These are phyloP conservation scores for Sporothrix euskadiensis DNA, from an alignment of 2,329 filamentous ascomycete species.

Conservation along the genomic window DNA sequence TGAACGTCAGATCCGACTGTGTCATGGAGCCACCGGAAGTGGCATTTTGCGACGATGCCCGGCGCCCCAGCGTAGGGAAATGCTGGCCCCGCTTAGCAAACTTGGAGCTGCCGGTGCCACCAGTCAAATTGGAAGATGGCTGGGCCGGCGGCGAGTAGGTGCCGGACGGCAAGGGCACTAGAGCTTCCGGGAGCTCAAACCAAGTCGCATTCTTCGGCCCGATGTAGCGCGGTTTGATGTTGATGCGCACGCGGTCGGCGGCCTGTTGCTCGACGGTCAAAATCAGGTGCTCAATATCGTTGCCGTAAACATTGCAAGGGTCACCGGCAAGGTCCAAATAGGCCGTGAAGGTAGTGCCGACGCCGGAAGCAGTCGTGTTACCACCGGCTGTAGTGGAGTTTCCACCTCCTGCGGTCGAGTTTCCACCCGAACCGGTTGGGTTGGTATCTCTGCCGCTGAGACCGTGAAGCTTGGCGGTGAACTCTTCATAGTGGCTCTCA, in stretches of 20 bases:
- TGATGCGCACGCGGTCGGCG: constrained; percentile 64
- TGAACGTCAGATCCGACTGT: constrained; percentile 50
- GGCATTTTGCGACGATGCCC: not conserved
- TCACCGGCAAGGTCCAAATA: constrained; percentile 67
- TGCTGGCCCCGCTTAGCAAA: not conserved
- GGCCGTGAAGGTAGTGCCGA: constrained; percentile 55
- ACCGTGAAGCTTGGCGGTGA: constrained; percentile 38
- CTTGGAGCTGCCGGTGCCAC: not conserved
- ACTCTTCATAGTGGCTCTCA: not conserved
- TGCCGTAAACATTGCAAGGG: constrained; percentile 76
- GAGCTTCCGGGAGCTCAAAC: constrained; percentile 64
- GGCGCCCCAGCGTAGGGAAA: not conserved
- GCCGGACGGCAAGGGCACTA: constrained; percentile 58
- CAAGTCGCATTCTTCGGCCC: constrained; percentile 62
- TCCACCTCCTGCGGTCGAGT: not conserved
- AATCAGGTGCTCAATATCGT: constrained; percentile 66
- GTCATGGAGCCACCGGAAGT: constrained; percentile 36
- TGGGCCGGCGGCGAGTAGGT: not conserved
- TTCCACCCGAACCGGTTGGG: not conserved
- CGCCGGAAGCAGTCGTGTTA: not conserved
- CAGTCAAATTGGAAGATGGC: not conserved
- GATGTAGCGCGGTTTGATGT: constrained; percentile 66
- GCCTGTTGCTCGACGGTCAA: constrained; percentile 59
- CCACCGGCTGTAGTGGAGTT: not conserved
- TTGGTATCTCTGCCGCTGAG: constrained; percentile 36